phyloP scores from a whole-genome alignment of 805 yeast species.

The Candida khao-thaluensis region DNA sequence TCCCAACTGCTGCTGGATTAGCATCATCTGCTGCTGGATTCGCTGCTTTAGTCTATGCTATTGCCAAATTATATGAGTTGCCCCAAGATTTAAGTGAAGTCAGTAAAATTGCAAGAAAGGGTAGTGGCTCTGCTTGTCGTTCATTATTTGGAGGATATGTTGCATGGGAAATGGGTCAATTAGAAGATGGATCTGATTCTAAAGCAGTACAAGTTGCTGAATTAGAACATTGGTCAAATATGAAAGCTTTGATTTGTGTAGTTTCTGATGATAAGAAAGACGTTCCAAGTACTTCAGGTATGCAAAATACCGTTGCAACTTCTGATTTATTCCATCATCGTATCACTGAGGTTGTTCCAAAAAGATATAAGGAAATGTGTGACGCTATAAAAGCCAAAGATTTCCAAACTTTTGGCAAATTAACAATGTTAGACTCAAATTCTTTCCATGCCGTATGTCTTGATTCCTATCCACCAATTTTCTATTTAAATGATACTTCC shows the following conservation, averaged over 20 bases:
- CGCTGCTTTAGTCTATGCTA: constrained; percentile 91
- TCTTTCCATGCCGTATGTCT: constrained; percentile 98
- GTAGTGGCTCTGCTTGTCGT: constrained; percentile 98
- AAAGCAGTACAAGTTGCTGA: constrained; percentile 92
- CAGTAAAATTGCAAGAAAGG: constrained; percentile 93
- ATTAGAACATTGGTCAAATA: constrained; percentile 81
- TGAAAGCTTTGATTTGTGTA: constrained; percentile 89
- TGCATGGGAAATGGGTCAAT: constrained; percentile 96
- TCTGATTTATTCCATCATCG: constrained; percentile 84
- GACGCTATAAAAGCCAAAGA: constrained; percentile 69
- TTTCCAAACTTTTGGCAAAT: constrained; percentile 77
- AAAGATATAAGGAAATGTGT: constrained; percentile 80
- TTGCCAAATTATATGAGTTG: constrained; percentile 78
- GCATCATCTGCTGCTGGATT: constrained; percentile 99
- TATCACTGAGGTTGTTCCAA: constrained; percentile 79
- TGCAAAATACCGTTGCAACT: constrained; percentile 92
- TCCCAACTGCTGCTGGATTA: constrained; percentile 98
- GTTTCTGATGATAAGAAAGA: constrained; percentile 93
- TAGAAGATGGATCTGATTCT: constrained; percentile 82
- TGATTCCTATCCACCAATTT: constrained; percentile 94
- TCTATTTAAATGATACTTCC: constrained; percentile 89
- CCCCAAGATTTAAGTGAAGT: constrained; percentile 85
- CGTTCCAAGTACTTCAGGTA: constrained; percentile 91
- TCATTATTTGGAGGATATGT: constrained; percentile 97
- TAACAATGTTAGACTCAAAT: constrained; percentile 95